Conservation (phyloP, 805 yeast genomes). For the Saccharomycopsis oosterbeekiorum region DNA sequence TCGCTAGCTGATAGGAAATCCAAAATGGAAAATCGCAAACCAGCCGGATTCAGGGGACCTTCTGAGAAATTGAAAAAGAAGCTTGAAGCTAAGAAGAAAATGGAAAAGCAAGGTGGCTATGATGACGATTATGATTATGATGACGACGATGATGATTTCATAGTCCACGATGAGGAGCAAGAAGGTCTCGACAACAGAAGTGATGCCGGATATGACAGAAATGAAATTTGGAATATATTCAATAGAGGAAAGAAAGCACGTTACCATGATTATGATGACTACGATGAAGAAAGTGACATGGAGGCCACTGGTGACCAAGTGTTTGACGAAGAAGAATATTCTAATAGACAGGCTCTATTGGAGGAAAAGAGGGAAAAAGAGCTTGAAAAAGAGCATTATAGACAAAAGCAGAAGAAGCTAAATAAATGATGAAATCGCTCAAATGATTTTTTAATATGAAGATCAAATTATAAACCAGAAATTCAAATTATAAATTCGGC, state of each 20-base stretch:
- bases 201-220: constrained; percentile 54
- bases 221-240: constrained; percentile 85
- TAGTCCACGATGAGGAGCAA: constrained; percentile 48
- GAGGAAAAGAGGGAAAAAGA: constrained; percentile 72
- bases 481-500: too few relatives aligned
- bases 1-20: not conserved
- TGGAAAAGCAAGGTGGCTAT: constrained; percentile 18
- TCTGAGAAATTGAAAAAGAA: constrained; percentile 43
- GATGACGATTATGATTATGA: constrained; percentile 34
- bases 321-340: constrained; percentile 67
- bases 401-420: constrained; percentile 34
- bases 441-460: too few relatives aligned
- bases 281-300: constrained; percentile 58
- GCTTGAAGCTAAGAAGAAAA: constrained; percentile 27
- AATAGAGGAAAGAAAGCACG: constrained; percentile 50
- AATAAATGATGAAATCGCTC: constrained; percentile 5
- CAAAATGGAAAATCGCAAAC: not conserved
- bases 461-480: too few relatives aligned
- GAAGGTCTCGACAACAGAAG: constrained; percentile 18
- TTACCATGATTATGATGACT: constrained; percentile 30
- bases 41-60: constrained; percentile 40
- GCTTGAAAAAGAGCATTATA: constrained; percentile 40
- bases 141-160: constrained; percentile 47
- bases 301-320: constrained; percentile 92
- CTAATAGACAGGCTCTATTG: constrained; percentile 54